Evolutionary conservation across 2,329 filamentous ascomycete species (phyloP).

Genomic region (Podosphaera leucotricha): DNA sequence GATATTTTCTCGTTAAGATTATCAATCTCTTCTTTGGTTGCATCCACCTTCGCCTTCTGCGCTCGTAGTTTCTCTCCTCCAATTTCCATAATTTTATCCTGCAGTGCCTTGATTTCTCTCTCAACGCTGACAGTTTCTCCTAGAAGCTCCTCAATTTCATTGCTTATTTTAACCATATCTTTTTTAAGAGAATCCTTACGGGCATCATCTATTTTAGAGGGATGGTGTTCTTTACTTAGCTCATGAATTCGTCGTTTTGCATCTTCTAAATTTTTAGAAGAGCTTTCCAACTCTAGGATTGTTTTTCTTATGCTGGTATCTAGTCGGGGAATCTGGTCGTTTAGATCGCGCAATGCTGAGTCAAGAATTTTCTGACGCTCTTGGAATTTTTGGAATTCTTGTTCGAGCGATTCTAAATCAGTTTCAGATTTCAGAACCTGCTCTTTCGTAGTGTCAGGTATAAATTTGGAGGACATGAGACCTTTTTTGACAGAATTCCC

Average conservation of each 20-base stretch:
- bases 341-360: conserved; percentile 43
- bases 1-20: conserved; percentile 63
- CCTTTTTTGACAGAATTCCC: conserved; percentile 76
- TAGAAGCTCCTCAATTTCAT: conserved; percentile 57
- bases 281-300: conserved; percentile 66
- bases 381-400: conserved; percentile 64
- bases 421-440: conserved; percentile 70
- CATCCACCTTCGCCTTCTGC: conserved; percentile 78
- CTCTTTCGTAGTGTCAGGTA: conserved; percentile 68
- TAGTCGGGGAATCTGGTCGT: conserved; percentile 56
- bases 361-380: conserved; percentile 66
- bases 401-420: conserved; percentile 66
- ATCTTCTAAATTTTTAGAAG: conserved; percentile 63
- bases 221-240: conserved; percentile 55
- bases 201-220: conserved; percentile 56
- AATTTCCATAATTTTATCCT: conserved; percentile 96
- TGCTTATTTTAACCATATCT: conserved; percentile 50
- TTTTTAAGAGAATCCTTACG: conserved; percentile 52
- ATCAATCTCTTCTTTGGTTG: conserved; percentile 64
- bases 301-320: conserved; percentile 88
- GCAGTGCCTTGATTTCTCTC: conserved; percentile 73
- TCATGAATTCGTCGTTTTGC: conserved; percentile 69
- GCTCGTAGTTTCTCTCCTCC: conserved; percentile 79
- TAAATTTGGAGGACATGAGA: conserved; percentile 88
- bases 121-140: conserved; percentile 76